A percentile compares a stretch with the other conserved stretches of the same genome.
Conservation (phyloP, 768 basidiomycete genomes). For the Rhizopogon rudus region DNA sequence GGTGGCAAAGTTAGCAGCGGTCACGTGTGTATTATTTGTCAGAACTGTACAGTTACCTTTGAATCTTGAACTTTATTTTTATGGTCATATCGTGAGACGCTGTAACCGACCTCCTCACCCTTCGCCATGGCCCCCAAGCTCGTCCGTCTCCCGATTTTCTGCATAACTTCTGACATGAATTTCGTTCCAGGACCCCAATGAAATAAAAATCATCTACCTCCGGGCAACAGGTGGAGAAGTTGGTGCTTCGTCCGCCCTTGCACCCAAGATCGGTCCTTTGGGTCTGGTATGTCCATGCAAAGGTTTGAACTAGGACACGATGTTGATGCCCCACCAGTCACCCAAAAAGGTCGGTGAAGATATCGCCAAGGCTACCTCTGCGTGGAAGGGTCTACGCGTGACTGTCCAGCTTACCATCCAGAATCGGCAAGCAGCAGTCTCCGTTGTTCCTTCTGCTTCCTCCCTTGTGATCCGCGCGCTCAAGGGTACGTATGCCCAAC, state of each 20-base stretch:
- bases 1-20: too few species aligned
- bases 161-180: neutral
- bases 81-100: neutral
- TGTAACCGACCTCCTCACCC: slow-evolving; percentile 21
- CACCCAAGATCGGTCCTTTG: slow-evolving; percentile 99
- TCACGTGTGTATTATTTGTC: neutral
- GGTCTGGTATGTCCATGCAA: slow-evolving; percentile 72
- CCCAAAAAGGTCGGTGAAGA: slow-evolving; percentile 99
- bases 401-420: slow-evolving; percentile 99
- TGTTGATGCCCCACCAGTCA: slow-evolving; percentile 49
- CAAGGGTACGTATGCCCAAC: slow-evolving; percentile 66
- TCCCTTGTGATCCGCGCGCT: slow-evolving; percentile 97
- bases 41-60: slow-evolving; percentile 3
- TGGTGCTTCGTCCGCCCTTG: slow-evolving; percentile 96
- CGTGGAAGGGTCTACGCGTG: slow-evolving; percentile 99
- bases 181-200: slow-evolving; percentile 80
- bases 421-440: slow-evolving; percentile 97
- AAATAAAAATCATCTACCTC: slow-evolving; percentile 99
- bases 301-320: too few species aligned
- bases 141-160: slow-evolving; percentile 34
- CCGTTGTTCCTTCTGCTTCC: slow-evolving; percentile 95
- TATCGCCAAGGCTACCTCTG: slow-evolving; percentile 96
- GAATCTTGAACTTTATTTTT: slow-evolving; percentile 1
- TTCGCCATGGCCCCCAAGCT: slow-evolving; percentile 71
- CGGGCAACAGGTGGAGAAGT: slow-evolving; percentile 99